Conservation (phyloP, 2,329 filamentous ascomycete species). For the Mycogone perniciosa region DNA sequence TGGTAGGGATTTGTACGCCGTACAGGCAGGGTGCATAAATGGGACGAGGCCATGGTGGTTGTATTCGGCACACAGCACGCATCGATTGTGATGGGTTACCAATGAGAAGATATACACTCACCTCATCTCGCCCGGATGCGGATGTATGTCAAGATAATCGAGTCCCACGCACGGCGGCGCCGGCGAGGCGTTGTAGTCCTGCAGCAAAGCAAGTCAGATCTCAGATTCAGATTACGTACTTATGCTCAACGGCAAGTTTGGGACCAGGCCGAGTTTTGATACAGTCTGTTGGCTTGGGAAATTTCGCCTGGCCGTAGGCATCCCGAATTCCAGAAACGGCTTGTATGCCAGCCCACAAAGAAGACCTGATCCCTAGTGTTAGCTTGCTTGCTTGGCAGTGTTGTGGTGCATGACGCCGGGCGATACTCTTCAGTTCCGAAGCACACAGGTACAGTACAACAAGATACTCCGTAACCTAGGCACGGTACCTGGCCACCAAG, state of each 20-base stretch:
- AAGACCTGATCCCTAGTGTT: background rate
- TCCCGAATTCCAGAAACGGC: background rate
- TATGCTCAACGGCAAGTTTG: constrained; percentile 3
- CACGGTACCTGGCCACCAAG: constrained; percentile 15
- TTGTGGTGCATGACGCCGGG: constrained; percentile 12
- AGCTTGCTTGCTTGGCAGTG: constrained; percentile 14
- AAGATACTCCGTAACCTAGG: constrained; percentile 17
- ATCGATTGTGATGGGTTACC: constrained; percentile 6
- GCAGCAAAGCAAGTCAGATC: constrained; percentile 25
- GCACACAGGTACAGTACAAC: constrained; percentile 19
- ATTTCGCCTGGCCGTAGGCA: background rate
- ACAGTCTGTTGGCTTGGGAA: background rate
- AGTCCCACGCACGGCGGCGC: constrained; percentile 38
- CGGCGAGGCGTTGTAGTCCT: constrained; percentile 52
- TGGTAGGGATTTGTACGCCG: constrained; percentile 2
- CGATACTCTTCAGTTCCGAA: constrained; percentile 13
- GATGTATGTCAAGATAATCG: constrained; percentile 48
- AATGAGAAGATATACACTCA: constrained; percentile 32
- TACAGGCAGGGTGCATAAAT: constrained; percentile 2
- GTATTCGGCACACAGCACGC: constrained; percentile 2
- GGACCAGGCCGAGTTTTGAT: background rate
- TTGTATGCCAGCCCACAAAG: constrained; percentile 4
- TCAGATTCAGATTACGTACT: constrained; percentile 19
- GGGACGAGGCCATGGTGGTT: background rate
- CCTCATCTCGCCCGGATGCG: constrained; percentile 48